Evolutionary conservation across 768 basidiomycete genomes (phyloP).

Genomic region (Obba rivulosa): DNA sequence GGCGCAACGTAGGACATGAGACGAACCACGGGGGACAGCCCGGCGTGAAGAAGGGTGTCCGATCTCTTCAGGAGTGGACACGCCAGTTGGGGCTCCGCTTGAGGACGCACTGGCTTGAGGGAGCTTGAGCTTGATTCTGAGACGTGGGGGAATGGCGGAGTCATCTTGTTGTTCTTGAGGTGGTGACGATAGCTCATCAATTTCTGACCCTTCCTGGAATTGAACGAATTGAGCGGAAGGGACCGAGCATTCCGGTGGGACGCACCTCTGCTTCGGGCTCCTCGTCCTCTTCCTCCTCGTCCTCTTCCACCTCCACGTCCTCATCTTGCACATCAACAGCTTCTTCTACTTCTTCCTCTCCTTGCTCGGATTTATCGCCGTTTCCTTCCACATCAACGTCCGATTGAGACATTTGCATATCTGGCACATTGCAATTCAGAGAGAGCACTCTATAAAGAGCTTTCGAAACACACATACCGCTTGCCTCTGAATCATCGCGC

Average conservation of each 20-base stretch:
- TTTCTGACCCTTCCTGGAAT: slow-evolving; percentile 26
- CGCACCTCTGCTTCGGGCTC: slow-evolving; percentile 21
- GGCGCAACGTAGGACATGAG: neutral
- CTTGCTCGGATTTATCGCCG: slow-evolving; percentile 36
- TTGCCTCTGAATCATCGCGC: slow-evolving; percentile 12
- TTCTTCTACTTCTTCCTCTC: slow-evolving; percentile 25
- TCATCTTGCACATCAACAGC: slow-evolving; percentile 18
- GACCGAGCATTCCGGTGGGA: neutral
- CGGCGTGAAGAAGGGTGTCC: slow-evolving; percentile 14
- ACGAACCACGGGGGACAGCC: slow-evolving; percentile 11
- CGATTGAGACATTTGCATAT: slow-evolving; percentile 20
- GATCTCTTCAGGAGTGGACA: slow-evolving; percentile 14
- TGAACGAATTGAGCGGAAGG: too few relatives aligned
- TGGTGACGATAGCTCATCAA: slow-evolving; percentile 25
- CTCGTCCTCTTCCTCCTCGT: slow-evolving; percentile 31
- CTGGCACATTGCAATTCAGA: neutral
- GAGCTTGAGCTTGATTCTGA: slow-evolving; percentile 61
- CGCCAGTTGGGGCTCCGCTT: slow-evolving; percentile 9
- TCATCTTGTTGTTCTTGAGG: slow-evolving; percentile 2
- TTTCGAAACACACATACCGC: slow-evolving; percentile 9
- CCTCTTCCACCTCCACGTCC: slow-evolving; percentile 21
- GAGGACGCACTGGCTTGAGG: slow-evolving; percentile 23
- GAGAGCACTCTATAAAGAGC: neutral
- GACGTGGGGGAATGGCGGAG: slow-evolving; percentile 29
- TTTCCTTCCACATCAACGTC: slow-evolving; percentile 33